A percentile compares a stretch with the other conserved stretches of the same genome.
These are phyloP conservation scores for Septoria petroselini DNA, from an alignment of 2,329 filamentous ascomycete species.

Conservation along the genomic window DNA sequence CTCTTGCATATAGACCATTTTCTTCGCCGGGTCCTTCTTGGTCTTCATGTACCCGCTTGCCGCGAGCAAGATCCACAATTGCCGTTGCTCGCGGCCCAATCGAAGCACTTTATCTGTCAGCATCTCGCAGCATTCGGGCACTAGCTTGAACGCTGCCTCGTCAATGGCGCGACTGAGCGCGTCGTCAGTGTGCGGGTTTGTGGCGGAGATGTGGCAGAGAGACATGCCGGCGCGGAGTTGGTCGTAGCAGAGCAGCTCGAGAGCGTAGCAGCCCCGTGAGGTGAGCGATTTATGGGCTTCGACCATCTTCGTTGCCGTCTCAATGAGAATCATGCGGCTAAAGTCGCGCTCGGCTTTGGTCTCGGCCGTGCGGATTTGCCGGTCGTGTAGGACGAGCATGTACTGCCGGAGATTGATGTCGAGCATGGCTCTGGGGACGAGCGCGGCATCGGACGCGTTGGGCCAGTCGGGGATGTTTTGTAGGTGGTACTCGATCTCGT, in stretches of 20 bases:
- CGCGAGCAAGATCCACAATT: constrained; percentile 35
- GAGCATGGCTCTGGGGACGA: constrained; percentile 28
- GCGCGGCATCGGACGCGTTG: constrained; percentile 5
- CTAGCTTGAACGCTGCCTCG: constrained; percentile 24
- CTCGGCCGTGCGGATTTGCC: constrained; percentile 30
- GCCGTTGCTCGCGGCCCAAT: constrained; percentile 33
- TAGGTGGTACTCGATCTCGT: constrained; percentile 35
- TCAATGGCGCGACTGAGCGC: constrained; percentile 27
- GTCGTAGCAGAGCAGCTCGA: constrained; percentile 33
- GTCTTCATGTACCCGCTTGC: constrained; percentile 31
- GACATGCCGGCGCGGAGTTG: constrained; percentile 34
- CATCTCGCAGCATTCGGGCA: constrained; percentile 31
- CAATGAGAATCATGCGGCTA: constrained; percentile 33
- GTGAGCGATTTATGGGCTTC: constrained; percentile 29
- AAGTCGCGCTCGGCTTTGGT: constrained; percentile 31
- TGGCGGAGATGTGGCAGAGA: constrained; percentile 30
- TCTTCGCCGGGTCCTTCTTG: constrained; percentile 27
- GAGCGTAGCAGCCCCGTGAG: constrained; percentile 27
- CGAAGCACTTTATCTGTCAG: constrained; percentile 33
- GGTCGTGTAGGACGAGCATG: constrained; percentile 34
- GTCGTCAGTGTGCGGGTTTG: constrained; percentile 27
- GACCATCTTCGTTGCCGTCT: constrained; percentile 32
- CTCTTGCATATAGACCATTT: constrained; percentile 33
- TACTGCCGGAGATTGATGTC: constrained; percentile 36
- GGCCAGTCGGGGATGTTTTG: constrained; percentile 31